A percentile compares a stretch with the other conserved stretches of the same genome.
Evolutionary conservation across 768 basidiomycete species (phyloP).

Genomic region (Trametes maxima): DNA sequence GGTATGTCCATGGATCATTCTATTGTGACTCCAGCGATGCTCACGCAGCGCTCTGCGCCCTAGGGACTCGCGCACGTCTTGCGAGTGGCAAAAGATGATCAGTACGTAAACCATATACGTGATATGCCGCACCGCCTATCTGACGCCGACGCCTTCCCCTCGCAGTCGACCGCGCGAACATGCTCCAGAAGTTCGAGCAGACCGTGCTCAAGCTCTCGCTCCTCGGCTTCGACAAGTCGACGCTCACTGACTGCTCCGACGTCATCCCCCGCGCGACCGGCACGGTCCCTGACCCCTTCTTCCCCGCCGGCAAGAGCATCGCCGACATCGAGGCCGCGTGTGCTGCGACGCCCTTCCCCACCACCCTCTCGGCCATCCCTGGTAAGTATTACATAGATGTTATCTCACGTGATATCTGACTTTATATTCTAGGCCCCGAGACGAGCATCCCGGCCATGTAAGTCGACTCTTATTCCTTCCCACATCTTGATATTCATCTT

Average conservation of each 20-base stretch:
- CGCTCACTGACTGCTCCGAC: slow-evolving; percentile 22
- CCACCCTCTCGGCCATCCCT: slow-evolving; percentile 25
- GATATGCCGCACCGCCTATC: neutral
- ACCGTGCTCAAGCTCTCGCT: slow-evolving; percentile 19
- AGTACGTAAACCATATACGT: neutral
- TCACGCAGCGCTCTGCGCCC: slow-evolving; percentile 9
- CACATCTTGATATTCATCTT: neutral
- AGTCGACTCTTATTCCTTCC: neutral
- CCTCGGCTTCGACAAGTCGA: slow-evolving; percentile 17
- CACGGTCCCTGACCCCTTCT: slow-evolving; percentile 19
- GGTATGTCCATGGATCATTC: neutral
- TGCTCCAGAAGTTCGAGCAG: slow-evolving; percentile 20
- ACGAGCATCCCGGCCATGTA: slow-evolving; percentile 4
- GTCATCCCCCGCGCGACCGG: slow-evolving; percentile 19
- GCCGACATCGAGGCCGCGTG: slow-evolving; percentile 28
- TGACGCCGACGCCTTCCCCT: neutral
- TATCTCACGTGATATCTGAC: neutral
- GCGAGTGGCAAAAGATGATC: slow-evolving; percentile 36
- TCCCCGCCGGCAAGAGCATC: slow-evolving; percentile 29
- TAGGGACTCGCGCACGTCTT: slow-evolving; percentile 37
- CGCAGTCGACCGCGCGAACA: slow-evolving; percentile 15
- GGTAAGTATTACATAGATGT: slow-evolving; percentile 19
- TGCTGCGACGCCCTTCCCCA: slow-evolving; percentile 25
- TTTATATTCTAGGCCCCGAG: neutral
- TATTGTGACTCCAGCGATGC: neutral